phyloP scores from a whole-genome alignment of 495 filamentous ascomycete species.

The Cercophora newfieldiana region DNA sequence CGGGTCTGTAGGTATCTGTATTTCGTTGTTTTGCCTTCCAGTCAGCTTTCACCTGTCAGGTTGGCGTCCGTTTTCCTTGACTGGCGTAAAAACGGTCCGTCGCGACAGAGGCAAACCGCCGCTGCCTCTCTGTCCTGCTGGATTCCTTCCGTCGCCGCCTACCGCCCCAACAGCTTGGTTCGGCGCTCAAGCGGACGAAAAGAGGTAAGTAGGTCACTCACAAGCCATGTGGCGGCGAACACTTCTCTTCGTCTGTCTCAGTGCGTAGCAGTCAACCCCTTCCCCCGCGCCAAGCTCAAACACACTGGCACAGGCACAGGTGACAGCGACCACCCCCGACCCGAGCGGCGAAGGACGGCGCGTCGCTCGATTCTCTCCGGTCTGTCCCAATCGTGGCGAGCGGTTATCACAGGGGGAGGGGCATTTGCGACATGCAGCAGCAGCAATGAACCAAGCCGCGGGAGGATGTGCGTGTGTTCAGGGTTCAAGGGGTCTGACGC shows the following conservation, averaged over 20 bases:
- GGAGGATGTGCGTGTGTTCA: not conserved
- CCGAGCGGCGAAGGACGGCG: not conserved
- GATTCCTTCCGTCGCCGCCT: not conserved
- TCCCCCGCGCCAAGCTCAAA: not conserved
- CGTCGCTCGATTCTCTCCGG: conserved; percentile 1
- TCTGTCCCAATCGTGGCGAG: not conserved
- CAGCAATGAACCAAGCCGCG: not conserved
- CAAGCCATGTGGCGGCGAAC: not conserved
- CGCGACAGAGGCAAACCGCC: not conserved
- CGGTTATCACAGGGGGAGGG: not conserved
- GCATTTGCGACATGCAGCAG: conserved; percentile 2
- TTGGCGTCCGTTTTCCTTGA: no score
- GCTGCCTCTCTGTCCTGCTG: no score
- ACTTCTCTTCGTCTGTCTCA: no score
- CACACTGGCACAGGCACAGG: no score
- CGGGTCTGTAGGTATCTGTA: no score
- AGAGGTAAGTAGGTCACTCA: no score
- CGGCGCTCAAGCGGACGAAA: not conserved
- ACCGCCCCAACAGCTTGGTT: not conserved
- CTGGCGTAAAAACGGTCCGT: no score
- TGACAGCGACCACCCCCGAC: not conserved
- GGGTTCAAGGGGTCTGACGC: not conserved
- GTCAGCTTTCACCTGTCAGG: no score
- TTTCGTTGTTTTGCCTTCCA: no score
- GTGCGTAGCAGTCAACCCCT: not conserved